Evolutionary conservation across 176 grass and related monocot genomes (phyloP), one percentile per base, ranked within the genome.

Genomic region (Triticum turgidum): DNA sequence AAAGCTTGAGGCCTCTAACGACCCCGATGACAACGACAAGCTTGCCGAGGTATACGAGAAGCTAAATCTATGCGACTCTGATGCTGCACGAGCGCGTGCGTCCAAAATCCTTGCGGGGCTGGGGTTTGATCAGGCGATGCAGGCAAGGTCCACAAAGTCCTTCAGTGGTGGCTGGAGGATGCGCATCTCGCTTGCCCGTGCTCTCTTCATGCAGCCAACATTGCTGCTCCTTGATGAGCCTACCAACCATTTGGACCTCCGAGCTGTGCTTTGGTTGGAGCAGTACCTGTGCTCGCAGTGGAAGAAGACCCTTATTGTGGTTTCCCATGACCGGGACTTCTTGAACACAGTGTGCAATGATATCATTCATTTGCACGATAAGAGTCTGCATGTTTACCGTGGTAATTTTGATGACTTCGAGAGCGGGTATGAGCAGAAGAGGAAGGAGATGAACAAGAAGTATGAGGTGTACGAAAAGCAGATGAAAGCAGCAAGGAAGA

Each of bases 121-220:
- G 15, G 96, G 96, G 37, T 98, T 98, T 30, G 88, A 86, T 24
- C 94, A 98, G 89, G 82, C 80, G 7, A 98, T 96, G 93, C 96
- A 98, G 89, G 84, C 78, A 2, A 94, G 96, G 38, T 56, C 94
- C 30, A 98, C 94, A 17, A 91, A 81, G 70, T 98, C 94, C 0
- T 98, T 98, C 86, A 98, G 96, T 27, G 96, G 96, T 76, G 96
- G 96, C 3, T 96, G 96, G 96, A 93, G 96, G 88, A 98, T 98
- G 96, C 92, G 96, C 42, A 98, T 98, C 13, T 98, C 96, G 10
- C 90, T 96, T 33, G 96, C 96, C 20, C 90, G 96, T 35, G 96
- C 96, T 4, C 96, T 98, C 62, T 98, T 98, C 87, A 94, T 98
- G 94, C 96, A 98, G 65, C 96, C 96, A 32, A 98, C 96, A 1